These are phyloP conservation scores for Rubia balearica DNA, from an alignment of 305 asterid genomes.

Conservation along the genomic window DNA sequence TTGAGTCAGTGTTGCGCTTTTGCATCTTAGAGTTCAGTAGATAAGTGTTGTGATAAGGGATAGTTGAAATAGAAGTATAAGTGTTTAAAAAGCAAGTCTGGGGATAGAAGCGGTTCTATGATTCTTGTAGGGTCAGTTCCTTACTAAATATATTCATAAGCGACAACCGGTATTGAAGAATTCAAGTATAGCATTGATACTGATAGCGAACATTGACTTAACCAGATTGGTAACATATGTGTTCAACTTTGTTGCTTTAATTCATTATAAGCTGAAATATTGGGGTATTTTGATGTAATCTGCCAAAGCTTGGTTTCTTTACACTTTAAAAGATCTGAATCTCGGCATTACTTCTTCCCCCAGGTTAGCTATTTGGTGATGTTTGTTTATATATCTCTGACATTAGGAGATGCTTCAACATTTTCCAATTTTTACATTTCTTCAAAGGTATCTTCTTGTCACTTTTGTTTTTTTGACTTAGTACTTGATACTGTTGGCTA, in stretches of 20 bases:
- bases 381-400: slow-evolving; percentile 98
- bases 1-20: not conserved
- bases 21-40: not conserved
- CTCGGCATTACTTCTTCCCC: slow-evolving; percentile 7
- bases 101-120: not conserved
- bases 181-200: not conserved
- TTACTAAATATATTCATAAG: not conserved
- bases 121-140: not conserved
- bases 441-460: slow-evolving; percentile 65
- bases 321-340: not conserved
- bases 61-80: not conserved
- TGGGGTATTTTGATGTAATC: not conserved
- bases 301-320: not conserved
- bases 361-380: slow-evolving; percentile 99
- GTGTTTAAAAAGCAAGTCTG: not conserved
- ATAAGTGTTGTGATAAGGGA: not conserved
- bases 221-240: not conserved
- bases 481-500: not conserved
- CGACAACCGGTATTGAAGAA: not conserved
- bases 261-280: not conserved
- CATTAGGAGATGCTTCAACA: slow-evolving; percentile 76
- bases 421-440: slow-evolving; percentile 71
- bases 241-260: not conserved
- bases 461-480: not conserved
- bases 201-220: not conserved